A percentile compares a stretch with the other conserved stretches of the same genome.
Evolutionary conservation across 2,329 filamentous ascomycete species (phyloP).

Genomic region (Coniochaeta pulveracea): DNA sequence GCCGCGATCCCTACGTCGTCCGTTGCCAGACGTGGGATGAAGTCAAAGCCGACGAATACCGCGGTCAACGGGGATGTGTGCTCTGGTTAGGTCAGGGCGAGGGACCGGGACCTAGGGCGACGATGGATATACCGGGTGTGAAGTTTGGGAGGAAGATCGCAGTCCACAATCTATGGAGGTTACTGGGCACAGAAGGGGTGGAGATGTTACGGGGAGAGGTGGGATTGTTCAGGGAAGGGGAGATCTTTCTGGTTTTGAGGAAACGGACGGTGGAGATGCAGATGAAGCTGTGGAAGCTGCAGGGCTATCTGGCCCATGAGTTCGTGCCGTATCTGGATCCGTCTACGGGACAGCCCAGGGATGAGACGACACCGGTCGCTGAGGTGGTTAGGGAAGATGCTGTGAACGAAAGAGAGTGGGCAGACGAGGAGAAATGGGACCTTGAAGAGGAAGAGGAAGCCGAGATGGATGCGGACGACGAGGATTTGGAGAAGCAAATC

Average conservation of each 20-base stretch:
- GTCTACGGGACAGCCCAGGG: too few species aligned
- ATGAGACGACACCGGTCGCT: too few species aligned
- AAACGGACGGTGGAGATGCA: conserved; percentile 32
- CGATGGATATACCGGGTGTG: conserved; percentile 25
- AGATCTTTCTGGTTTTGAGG: conserved; percentile 30
- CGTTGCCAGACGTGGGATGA: conserved; percentile 32
- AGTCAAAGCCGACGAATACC: conserved; percentile 21
- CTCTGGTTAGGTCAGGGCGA: conserved; percentile 26
- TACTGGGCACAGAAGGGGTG: conserved; percentile 38
- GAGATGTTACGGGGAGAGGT: conserved; percentile 24
- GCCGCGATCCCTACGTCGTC: conserved; percentile 25
- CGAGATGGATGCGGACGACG: too few species aligned
- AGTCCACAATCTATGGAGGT: conserved; percentile 38
- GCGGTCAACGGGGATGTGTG: conserved; percentile 31
- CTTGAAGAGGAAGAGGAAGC: too few species aligned
- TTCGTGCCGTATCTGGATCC: too few species aligned
- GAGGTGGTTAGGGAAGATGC: too few species aligned
- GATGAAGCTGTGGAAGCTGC: conserved; percentile 43
- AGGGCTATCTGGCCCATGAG: conserved; percentile 34
- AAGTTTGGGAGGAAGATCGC: conserved; percentile 26
- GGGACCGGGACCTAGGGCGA: conserved; percentile 28
- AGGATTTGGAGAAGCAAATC: too few species aligned
- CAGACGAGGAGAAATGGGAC: too few species aligned
- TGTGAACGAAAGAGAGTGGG: too few species aligned
- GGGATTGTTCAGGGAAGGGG: conserved; percentile 21